Evolutionary conservation across 257 asterid species (phyloP), one percentile per base, ranked within the genome.

Genomic region (Nicotiana attenuata): DNA sequence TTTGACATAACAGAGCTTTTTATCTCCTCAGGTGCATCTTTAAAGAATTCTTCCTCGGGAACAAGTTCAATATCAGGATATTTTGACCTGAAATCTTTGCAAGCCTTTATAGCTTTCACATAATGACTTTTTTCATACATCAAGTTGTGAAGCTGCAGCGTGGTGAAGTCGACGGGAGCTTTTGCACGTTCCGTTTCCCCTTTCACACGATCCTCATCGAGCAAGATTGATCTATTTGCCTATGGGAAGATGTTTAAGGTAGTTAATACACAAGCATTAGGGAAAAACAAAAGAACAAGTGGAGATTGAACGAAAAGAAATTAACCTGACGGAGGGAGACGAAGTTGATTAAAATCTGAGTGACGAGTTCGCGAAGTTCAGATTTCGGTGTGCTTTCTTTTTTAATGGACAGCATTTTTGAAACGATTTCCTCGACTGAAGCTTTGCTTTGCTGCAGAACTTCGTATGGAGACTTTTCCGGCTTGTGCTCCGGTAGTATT

Each of bases 71-170:
- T 93, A 86, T 91, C 94, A 82, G 97, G 90, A 85, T 90, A 93
- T 80, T 93, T 96, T n/a, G 98, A 91, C 90, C 88, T 96, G 82
- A 96, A 96, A 85, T 93, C 98, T 80, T 92, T 93, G 96, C 98
- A 96, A 82, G 97, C 97, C 81, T 94, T 96, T 65, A 96, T 92
- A 24, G 99, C 99, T 93, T 94, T 96, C 61, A 91, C 89, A 83
- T 96, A 96, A 88, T 96, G 99, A 87, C 91, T 93, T 87, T 94
- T 96, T 93, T 96, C 99, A 57, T 94, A 96, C 96, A 91, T 94
- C 88, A 96, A 85, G 86, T 93, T 96, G 88, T 94, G 98, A 79
- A 94, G 98, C 92, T 94, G 99, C 91, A 94, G 88, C 22, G 97
- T 93, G 22, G 97, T 96, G 87, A 89, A 87, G 84, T 96, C 98